Conservation (phyloP, 345 rosid genomes). For the Populus euphratica region DNA sequence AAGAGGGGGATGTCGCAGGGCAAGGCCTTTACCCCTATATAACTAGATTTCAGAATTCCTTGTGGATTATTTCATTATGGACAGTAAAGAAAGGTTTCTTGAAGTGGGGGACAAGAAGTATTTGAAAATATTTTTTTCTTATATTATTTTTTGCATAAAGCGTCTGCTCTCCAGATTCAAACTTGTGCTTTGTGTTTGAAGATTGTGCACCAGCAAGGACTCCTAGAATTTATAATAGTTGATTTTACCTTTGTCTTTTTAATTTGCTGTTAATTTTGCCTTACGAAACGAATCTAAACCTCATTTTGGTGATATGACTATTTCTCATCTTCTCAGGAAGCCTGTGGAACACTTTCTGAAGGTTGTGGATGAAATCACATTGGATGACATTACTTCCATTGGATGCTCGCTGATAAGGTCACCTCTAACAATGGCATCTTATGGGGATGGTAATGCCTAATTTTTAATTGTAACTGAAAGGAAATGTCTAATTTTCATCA, state of each 20-base stretch:
- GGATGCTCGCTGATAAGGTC: slow-evolving; percentile 62
- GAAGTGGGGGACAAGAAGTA: too few relatives aligned
- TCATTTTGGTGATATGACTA: not conserved
- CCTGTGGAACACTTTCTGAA: slow-evolving; percentile 67
- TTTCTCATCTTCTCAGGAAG: slow-evolving; percentile 46
- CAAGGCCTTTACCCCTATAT: too few relatives aligned
- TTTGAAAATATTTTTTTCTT: too few relatives aligned
- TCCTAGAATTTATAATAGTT: too few relatives aligned
- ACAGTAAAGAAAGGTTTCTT: too few relatives aligned
- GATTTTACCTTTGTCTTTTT: not conserved
- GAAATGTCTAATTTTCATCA: not conserved
- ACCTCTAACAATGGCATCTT: slow-evolving; percentile 81
- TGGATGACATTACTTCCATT: slow-evolving; percentile 48
- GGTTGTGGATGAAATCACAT: slow-evolving; percentile 56
- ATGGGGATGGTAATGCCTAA: slow-evolving; percentile 66
- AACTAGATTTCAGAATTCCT: too few relatives aligned
- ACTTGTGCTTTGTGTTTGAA: too few relatives aligned
- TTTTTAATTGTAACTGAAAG: not conserved
- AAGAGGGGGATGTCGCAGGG: too few relatives aligned
- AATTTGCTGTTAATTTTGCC: not conserved
- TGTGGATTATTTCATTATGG: not conserved
- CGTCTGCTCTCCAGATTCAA: too few relatives aligned
- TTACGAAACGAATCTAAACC: not conserved
- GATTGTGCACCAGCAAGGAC: too few relatives aligned
- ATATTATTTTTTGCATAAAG: too few relatives aligned